These are phyloP conservation scores for Alternaria solani DNA, from an alignment of 2,329 filamentous ascomycete genomes.

Conservation along the genomic window DNA sequence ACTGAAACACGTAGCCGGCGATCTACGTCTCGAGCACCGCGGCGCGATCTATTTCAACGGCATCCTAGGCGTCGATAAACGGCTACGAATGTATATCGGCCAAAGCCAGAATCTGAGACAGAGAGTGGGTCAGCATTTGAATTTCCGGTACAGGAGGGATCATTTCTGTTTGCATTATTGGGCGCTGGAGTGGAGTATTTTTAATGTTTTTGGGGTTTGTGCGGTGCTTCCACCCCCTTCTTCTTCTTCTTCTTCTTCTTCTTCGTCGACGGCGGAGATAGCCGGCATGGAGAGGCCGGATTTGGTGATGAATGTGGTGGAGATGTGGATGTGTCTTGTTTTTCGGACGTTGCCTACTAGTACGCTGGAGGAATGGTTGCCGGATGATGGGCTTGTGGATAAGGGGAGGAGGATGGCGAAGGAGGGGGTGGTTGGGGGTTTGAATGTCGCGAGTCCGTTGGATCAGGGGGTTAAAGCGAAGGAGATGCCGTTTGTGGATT, in stretches of 20 bases:
- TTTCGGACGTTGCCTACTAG: constrained; percentile 36
- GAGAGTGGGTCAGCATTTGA: constrained; percentile 41
- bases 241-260: no score
- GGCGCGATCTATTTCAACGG: constrained; percentile 38
- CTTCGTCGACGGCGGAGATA: constrained; percentile 14
- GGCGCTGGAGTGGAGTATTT: constrained; percentile 39
- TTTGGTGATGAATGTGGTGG: constrained; percentile 44
- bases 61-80: constrained; percentile 35
- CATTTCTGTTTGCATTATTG: constrained; percentile 47
- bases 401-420: constrained; percentile 15
- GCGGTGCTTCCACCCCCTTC: neutral
- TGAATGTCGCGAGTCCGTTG: constrained; percentile 46
- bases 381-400: constrained; percentile 6
- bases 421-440: constrained; percentile 28
- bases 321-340: constrained; percentile 49
- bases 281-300: constrained; percentile 39
- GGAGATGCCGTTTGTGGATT: constrained; percentile 32
- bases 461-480: constrained; percentile 34
- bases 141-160: constrained; percentile 48
- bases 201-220: constrained; percentile 34
- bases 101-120: constrained; percentile 38
- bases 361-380: constrained; percentile 35
- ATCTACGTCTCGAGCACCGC: constrained; percentile 32
- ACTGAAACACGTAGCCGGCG: constrained; percentile 34
- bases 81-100: constrained; percentile 42